These are phyloP conservation scores for Ceratocystis colombiana DNA, from an alignment of 2,329 filamentous ascomycete genomes.

Conservation along the genomic window DNA sequence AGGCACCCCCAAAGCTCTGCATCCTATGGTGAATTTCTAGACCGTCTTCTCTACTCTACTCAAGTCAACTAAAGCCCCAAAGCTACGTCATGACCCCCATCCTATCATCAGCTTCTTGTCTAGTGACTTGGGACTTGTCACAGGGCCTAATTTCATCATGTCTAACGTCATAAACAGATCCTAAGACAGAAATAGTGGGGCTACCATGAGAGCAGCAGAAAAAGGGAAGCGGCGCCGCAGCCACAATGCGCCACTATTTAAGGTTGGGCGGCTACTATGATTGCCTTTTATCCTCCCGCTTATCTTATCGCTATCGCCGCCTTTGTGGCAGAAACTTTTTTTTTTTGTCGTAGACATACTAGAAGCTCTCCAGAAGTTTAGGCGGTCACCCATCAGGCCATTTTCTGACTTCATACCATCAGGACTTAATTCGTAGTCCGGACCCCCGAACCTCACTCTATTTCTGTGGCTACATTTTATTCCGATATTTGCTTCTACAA, in stretches of 20 bases:
- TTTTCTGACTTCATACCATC: not conserved
- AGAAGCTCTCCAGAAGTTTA: not conserved
- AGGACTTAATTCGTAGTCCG: not conserved
- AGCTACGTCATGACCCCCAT: not conserved
- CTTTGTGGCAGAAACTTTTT: constrained; percentile 17
- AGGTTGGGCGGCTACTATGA: not conserved
- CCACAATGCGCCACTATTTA: not conserved
- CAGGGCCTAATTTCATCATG: not conserved
- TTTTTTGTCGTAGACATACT: not conserved
- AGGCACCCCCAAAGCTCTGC: too few species aligned
- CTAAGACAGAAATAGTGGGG: constrained; percentile 1
- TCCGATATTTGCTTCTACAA: not conserved
- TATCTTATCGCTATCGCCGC: constrained; percentile 17
- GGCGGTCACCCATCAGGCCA: not conserved
- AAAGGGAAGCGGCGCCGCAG: not conserved
- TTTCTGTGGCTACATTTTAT: not conserved
- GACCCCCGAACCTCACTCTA: not conserved
- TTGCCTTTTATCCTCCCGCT: not conserved
- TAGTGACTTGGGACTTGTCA: not conserved
- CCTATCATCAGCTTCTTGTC: not conserved
- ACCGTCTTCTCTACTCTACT: not conserved
- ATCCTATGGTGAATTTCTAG: too few species aligned
- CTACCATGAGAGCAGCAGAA: not conserved
- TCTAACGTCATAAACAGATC: constrained; percentile 5
- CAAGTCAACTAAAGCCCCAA: not conserved